phyloP scores from a whole-genome alignment of 345 rosid species.

The Camelina laxa region DNA sequence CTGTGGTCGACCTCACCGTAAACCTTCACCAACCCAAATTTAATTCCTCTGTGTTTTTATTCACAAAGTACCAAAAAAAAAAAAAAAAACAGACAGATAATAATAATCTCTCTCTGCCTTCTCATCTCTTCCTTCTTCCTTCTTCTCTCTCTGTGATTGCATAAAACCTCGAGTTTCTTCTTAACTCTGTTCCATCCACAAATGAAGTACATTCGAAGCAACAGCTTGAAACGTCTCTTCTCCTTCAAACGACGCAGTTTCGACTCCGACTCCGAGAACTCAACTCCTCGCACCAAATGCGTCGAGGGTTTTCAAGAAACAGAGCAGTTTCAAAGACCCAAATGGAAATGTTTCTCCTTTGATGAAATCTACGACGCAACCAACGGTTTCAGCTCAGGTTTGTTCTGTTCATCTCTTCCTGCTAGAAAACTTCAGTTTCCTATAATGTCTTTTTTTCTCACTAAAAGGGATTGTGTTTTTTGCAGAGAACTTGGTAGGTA shows the following conservation, averaged over 20 bases:
- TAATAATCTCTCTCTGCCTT: constrained; percentile 29
- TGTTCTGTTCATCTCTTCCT: constrained; percentile 28
- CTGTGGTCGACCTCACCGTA: constrained; percentile 39
- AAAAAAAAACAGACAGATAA: constrained; percentile 44
- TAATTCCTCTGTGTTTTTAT: constrained; percentile 40
- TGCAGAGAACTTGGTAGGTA: constrained; percentile 76
- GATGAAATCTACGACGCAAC: constrained; percentile 85
- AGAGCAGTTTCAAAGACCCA: constrained; percentile 59
- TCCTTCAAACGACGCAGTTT: constrained; percentile 66
- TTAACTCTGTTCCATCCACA: constrained; percentile 15
- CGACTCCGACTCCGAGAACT: constrained; percentile 49
- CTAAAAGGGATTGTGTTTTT: not conserved
- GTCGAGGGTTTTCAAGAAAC: constrained; percentile 43
- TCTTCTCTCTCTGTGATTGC: not conserved
- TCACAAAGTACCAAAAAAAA: constrained; percentile 30
- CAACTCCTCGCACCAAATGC: constrained; percentile 37
- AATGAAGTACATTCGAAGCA: constrained; percentile 84
- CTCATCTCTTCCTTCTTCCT: constrained; percentile 3
- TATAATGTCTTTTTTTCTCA: not conserved
- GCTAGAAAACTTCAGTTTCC: not conserved
- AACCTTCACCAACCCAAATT: constrained; percentile 45
- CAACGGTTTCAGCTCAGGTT: constrained; percentile 70
- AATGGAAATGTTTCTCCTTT: constrained; percentile 93
- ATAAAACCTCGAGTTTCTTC: constrained; percentile 37
- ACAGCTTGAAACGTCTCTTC: constrained; percentile 85